Conservation (phyloP, 768 basidiomycete genomes). For the Collybia sp. region DNA sequence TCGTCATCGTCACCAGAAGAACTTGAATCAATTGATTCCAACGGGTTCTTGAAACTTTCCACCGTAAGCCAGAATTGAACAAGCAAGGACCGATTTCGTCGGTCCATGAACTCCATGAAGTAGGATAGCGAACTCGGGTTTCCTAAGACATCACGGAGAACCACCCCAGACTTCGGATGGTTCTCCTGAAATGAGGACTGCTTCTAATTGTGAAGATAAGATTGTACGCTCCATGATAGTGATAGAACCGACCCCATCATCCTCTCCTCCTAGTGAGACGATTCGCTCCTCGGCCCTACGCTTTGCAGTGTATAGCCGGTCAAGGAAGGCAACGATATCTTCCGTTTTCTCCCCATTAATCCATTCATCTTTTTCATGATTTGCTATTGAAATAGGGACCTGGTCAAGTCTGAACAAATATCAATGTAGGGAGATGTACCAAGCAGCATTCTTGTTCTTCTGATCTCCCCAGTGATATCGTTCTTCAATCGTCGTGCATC, state of each 20-base stretch:
- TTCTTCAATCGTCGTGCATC: constrained; percentile 90
- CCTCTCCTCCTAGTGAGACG: constrained; percentile 64
- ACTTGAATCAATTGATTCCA: constrained; percentile 78
- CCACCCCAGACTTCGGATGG: constrained; percentile 41
- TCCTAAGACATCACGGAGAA: constrained; percentile 74
- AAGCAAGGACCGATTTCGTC: constrained; percentile 74
- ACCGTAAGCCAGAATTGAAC: constrained; percentile 98
- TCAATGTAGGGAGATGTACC: constrained; percentile 35
- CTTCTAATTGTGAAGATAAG: constrained; percentile 20
- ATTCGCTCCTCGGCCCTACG: constrained; percentile 85
- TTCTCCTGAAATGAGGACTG: constrained; percentile 38
- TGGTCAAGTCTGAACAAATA: neutral
- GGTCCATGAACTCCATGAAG: constrained; percentile 98
- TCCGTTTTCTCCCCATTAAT: constrained; percentile 84
- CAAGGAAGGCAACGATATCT: constrained; percentile 81
- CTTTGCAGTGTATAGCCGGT: constrained; percentile 86
- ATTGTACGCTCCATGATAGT: neutral
- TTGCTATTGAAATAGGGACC: constrained; percentile 39
- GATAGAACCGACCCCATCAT: constrained; percentile 46
- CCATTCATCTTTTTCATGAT: constrained; percentile 86
- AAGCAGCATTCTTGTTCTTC: constrained; percentile 69
- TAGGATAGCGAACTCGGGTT: constrained; percentile 91
- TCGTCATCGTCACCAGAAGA: constrained; percentile 59
- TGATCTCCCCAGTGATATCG: constrained; percentile 88
- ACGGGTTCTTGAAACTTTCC: constrained; percentile 95